Percentiles rank a stretch among this genome's conserved stretches.
phyloP scores from a whole-genome alignment of 2,329 filamentous ascomycete species.

The Alternaria metachromatica region DNA sequence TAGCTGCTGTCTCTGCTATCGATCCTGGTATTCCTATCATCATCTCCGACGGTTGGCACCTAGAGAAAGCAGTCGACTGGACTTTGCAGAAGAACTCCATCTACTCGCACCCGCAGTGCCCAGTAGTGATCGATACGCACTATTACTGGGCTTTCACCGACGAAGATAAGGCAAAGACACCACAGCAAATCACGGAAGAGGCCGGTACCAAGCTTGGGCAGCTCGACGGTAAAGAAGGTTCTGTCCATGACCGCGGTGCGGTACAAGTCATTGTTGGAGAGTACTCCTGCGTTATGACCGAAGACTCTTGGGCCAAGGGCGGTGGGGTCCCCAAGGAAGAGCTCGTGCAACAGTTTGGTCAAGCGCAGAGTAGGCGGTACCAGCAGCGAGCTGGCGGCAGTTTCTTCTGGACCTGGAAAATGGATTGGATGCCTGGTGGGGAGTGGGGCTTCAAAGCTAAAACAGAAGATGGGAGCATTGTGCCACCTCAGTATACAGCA shows the following conservation, averaged over 20 bases:
- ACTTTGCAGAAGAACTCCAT: constrained; percentile 50
- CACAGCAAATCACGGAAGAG: constrained; percentile 59
- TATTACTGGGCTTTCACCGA: constrained; percentile 66
- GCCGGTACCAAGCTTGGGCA: constrained; percentile 53
- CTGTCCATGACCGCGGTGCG: constrained; percentile 58
- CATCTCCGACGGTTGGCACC: constrained; percentile 65
- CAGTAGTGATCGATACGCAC: constrained; percentile 65
- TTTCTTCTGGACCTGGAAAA: constrained; percentile 68
- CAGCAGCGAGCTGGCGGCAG: constrained; percentile 59
- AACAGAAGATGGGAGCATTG: constrained; percentile 53
- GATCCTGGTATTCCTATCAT: constrained; percentile 62
- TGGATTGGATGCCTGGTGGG: constrained; percentile 68
- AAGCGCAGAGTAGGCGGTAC: constrained; percentile 57
- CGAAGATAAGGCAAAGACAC: constrained; percentile 58
- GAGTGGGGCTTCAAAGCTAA: constrained; percentile 67
- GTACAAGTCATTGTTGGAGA: constrained; percentile 63
- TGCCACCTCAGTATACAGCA: constrained; percentile 44
- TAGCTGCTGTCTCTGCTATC: constrained; percentile 55
- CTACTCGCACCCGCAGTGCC: constrained; percentile 45
- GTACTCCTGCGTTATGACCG: constrained; percentile 64
- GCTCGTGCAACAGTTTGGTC: constrained; percentile 56
- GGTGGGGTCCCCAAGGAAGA: constrained; percentile 46
- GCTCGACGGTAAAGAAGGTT: constrained; percentile 57
- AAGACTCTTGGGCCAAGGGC: constrained; percentile 55
- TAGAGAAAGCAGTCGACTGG: constrained; percentile 56